Percentiles rank a stretch among this genome's conserved stretches.
Evolutionary conservation across 164 flowering plant species (phyloP).

Genomic region (Nymphaea colorata): DNA sequence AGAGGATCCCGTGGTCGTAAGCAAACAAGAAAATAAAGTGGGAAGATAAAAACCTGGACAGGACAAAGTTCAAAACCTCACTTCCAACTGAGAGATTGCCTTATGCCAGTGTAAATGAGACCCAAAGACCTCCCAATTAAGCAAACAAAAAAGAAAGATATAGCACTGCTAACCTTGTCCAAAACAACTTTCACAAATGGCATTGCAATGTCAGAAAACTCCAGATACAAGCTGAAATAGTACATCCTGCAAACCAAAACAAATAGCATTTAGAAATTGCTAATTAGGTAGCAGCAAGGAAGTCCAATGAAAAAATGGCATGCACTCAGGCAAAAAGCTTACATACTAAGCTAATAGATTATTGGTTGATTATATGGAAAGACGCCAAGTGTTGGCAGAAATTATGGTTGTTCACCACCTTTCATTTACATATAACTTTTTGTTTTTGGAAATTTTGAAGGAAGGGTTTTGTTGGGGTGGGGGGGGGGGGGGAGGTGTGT

Average conservation of each 20-base stretch:
- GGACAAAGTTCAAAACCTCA: conserved; percentile 14
- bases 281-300: background rate
- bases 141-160: conserved; percentile 82
- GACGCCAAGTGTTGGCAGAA: background rate
- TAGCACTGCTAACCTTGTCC: conserved; percentile 55
- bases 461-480: too few relatives aligned
- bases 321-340: background rate
- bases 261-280: background rate
- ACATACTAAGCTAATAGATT: background rate
- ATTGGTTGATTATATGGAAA: background rate
- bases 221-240: conserved; percentile 85
- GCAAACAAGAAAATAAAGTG: background rate
- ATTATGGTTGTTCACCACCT: too few relatives aligned
- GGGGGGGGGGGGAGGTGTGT: too few relatives aligned
- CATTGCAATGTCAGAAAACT: conserved; percentile 68
- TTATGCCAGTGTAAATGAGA: conserved; percentile 83
- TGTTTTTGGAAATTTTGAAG: too few relatives aligned
- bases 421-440: too few relatives aligned
- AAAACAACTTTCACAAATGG: conserved; percentile 53
- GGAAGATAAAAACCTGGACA: background rate
- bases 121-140: conserved; percentile 91
- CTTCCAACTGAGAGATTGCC: conserved; percentile 82
- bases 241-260: conserved; percentile 69
- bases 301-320: background rate
- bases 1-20: background rate